Percentiles rank a stretch among this genome's conserved stretches.
Evolutionary conservation across 192 early-diverging fungal genomes (phyloP).

Genomic region (Thoreauomyces humboldtii): DNA sequence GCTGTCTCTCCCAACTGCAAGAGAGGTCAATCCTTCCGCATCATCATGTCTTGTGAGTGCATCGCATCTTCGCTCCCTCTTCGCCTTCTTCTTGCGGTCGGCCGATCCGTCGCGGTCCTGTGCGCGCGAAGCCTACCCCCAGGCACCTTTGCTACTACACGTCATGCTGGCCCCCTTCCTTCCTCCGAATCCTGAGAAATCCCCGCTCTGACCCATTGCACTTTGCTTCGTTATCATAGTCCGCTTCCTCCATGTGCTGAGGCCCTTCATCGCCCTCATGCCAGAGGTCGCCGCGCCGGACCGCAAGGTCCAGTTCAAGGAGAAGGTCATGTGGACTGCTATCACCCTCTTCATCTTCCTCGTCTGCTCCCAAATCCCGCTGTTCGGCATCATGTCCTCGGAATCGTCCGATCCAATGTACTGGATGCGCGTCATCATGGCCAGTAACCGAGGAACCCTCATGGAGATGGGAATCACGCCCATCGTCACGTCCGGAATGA

Average conservation of each 20-base stretch:
- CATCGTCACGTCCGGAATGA: conserved; percentile 99
- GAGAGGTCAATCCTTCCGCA: too few relatives aligned
- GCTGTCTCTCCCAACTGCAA: too few relatives aligned
- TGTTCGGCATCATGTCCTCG: conserved; percentile 99
- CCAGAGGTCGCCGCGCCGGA: conserved; percentile 97
- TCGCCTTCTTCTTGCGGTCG: neutral
- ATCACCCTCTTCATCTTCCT: conserved; percentile 99
- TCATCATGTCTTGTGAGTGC: conserved; percentile 5
- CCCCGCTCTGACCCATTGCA: too few relatives aligned
- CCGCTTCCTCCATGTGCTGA: conserved; percentile 91
- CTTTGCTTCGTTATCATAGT: conserved; percentile 57
- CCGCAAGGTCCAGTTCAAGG: conserved; percentile 97
- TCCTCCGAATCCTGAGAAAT: too few relatives aligned
- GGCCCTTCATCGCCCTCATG: conserved; percentile 97
- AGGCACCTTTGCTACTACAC: too few relatives aligned
- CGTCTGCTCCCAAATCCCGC: conserved; percentile 98
- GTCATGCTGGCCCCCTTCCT: too few relatives aligned
- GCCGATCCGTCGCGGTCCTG: neutral
- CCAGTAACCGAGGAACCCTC: conserved; percentile 98
- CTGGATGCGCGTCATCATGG: conserved; percentile 99
- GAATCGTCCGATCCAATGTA: conserved; percentile 98
- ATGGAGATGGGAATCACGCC: conserved; percentile 99
- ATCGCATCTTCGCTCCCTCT: neutral
- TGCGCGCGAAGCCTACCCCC: too few relatives aligned
- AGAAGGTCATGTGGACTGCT: conserved; percentile 99